A percentile compares a stretch with the other conserved stretches of the same genome.
phyloP scores from a whole-genome alignment of 495 filamentous ascomycete genomes.

The Mycothermus thermophilus region DNA sequence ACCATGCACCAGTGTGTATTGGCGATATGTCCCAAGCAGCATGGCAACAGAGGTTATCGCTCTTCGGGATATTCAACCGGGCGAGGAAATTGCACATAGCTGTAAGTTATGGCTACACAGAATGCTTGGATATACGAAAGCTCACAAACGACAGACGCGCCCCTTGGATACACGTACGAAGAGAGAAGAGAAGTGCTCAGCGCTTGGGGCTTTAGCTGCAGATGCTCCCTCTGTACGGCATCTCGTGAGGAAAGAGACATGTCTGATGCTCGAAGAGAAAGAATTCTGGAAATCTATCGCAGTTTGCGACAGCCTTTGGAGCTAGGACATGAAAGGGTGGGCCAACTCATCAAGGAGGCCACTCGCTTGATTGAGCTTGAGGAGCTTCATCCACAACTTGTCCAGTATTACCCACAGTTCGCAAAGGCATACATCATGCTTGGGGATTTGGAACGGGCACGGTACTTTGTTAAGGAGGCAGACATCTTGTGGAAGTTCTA shows the following conservation, averaged over 20 bases:
- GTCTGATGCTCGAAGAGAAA: constrained; percentile 16
- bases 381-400: constrained; percentile 20
- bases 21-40: constrained; percentile 16
- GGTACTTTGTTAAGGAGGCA: constrained; percentile 12
- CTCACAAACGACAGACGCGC: constrained; percentile 14
- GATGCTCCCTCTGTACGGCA: constrained; percentile 19
- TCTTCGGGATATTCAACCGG: constrained; percentile 16
- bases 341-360: constrained; percentile 13
- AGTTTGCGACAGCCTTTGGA: constrained; percentile 5
- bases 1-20: constrained; percentile 10
- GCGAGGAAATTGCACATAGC: constrained; percentile 25
- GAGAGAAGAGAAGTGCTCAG: constrained; percentile 15
- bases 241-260: constrained; percentile 3
- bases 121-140: too few species aligned
- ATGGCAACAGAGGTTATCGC: constrained; percentile 22
- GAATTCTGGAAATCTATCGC: constrained; percentile 17
- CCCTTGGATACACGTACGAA: constrained; percentile 18
- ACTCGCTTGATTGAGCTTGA: constrained; percentile 16
- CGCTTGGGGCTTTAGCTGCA: constrained; percentile 22
- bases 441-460: constrained; percentile 12
- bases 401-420: constrained; percentile 18
- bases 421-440: constrained; percentile 20
- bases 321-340: constrained; percentile 6
- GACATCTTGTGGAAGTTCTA: constrained; percentile 20
- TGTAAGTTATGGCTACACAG: constrained; percentile 12